phyloP scores from a whole-genome alignment of 75 land plant species.

The Selaginella moellendorffii region DNA sequence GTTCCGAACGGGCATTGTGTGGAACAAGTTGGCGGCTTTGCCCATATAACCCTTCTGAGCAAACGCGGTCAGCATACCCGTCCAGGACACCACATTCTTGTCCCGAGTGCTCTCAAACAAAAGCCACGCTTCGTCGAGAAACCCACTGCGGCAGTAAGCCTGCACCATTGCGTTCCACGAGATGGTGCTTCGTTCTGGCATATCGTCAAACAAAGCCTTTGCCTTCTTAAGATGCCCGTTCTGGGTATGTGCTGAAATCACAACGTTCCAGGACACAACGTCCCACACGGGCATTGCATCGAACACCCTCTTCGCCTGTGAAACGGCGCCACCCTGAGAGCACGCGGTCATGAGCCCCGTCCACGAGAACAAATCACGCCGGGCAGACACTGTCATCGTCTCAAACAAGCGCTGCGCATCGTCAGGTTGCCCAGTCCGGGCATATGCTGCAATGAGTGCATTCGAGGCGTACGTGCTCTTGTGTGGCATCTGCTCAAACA shows the following conservation, averaged over 20 bases:
- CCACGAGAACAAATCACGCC: slow-evolving; percentile 12
- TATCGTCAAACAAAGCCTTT: background rate
- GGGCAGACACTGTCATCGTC: background rate
- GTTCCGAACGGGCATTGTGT: background rate
- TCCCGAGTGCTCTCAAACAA: background rate
- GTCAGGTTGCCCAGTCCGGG: background rate
- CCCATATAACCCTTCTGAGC: background rate
- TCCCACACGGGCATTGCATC: slow-evolving; percentile 3
- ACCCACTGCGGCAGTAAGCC: background rate
- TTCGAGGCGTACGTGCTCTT: background rate
- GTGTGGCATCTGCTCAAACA: background rate
- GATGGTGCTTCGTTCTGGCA: background rate
- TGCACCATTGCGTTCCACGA: background rate
- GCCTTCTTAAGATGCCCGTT: background rate
- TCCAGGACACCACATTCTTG: background rate
- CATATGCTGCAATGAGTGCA: background rate
- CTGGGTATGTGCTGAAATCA: slow-evolving; percentile 14
- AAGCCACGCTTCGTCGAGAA: background rate
- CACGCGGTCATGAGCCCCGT: slow-evolving; percentile 6
- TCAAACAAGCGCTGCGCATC: slow-evolving; percentile 2
- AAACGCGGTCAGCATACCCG: background rate
- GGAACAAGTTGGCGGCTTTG: background rate
- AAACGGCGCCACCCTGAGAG: background rate
- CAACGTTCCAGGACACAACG: slow-evolving; percentile 10
- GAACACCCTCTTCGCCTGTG: background rate